Base-by-base conservation (phyloP, 2,329 filamentous ascomycete species). In the Fusarium sp. region DNA sequence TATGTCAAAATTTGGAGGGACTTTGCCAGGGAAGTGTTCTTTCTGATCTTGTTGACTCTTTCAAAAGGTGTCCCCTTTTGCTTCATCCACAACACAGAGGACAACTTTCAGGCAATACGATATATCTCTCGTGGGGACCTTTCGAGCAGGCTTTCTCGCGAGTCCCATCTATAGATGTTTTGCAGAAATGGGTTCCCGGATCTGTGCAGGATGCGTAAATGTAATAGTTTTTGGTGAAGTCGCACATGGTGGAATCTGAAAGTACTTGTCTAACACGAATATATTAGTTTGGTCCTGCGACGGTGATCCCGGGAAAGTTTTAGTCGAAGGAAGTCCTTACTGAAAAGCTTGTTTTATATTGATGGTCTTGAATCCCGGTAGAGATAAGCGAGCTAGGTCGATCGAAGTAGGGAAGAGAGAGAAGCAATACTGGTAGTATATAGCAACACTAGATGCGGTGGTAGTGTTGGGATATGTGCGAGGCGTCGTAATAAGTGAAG, bases 171-270 rank as follows among this genome's bases (percentile, higher is more conserved):
- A 90, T 82, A 2, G 88, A 88, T 3, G 89, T 92, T 67, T 87
- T 84, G 77, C 91, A 90, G 78, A 92, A 92, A 77, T 93, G 91
- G 17, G 86, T 83, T 40, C 87, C 87, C 1, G 90, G 90, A 74
- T 92, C 89, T 57, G 84, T 78, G 74, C 91, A 93, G 43, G 87
- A 84, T 58, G 88, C 89, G 80, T 92, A 93, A 77, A 93, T 89
- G 79, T 92, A 92, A 77, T 90, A 93, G 78, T 92, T 92, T 73
- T 90, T 91, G 73, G 88, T 90, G 75, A 90, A 92, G 76, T 87
- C 83, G 75, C 86, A 88, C 86, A 88, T 87, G 61, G 27, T 81
- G 74, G 30, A 27, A 23, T 30, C 37, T 43, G 7, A 35, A 39
- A 53, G 22, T 11, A 20, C 14, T 32, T 10, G 39, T 35, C 54